Conservation (phyloP, 1,139 yeast species). For the Taphrina wiesneri region DNA sequence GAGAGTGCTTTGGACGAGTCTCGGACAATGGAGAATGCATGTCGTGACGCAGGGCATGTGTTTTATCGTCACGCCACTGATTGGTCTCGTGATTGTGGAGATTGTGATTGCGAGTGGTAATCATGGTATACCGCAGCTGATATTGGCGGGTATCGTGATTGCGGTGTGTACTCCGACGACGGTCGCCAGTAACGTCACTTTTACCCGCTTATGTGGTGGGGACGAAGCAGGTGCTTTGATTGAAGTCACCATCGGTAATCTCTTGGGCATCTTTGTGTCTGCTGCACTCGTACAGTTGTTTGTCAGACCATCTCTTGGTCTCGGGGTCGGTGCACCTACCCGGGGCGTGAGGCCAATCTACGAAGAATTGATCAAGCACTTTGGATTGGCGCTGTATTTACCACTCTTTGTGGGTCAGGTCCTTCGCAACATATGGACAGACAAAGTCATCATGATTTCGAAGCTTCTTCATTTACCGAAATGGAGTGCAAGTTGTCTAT, state of each 20-base stretch:
- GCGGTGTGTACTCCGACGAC: constrained; percentile 90
- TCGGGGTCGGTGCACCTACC: constrained; percentile 80
- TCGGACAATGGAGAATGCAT: constrained; percentile 80
- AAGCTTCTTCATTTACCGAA: constrained; percentile 46
- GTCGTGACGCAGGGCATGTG: constrained; percentile 65
- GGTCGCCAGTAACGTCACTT: constrained; percentile 83
- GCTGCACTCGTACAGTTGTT: constrained; percentile 81
- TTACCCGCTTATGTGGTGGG: constrained; percentile 84
- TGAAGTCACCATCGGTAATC: constrained; percentile 81
- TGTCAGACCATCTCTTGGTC: constrained; percentile 53
- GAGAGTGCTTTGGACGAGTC: constrained; percentile 58
- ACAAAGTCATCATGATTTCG: constrained; percentile 60
- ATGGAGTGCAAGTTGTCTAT: constrained; percentile 74
- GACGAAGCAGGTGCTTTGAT: constrained; percentile 75
- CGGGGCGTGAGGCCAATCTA: constrained; percentile 61
- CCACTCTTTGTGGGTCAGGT: constrained; percentile 89
- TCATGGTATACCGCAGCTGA: constrained; percentile 64
- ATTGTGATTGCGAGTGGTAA: constrained; percentile 66
- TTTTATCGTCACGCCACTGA: constrained; percentile 72
- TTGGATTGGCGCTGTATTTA: constrained; percentile 77
- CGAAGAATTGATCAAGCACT: constrained; percentile 75
- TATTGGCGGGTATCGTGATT: constrained; percentile 74
- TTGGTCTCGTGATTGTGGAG: constrained; percentile 70
- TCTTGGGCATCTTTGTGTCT: constrained; percentile 80
- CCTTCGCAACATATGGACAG: constrained; percentile 64